Conservation (phyloP, 768 basidiomycete species). For the Boletus subcaerulescens region DNA sequence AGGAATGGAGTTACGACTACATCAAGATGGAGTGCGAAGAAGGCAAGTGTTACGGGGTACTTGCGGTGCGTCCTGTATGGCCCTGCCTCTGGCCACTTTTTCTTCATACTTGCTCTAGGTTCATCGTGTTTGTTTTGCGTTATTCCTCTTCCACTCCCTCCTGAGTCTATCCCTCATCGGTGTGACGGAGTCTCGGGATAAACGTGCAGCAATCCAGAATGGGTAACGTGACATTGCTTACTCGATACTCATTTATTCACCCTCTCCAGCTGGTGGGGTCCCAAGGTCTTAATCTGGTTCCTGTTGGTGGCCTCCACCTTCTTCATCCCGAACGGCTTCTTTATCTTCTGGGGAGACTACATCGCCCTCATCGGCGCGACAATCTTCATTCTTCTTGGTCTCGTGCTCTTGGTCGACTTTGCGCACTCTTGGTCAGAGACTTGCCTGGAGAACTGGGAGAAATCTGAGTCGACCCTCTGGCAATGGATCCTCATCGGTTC, state of each 20-base stretch:
- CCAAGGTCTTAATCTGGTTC: constrained; percentile 89
- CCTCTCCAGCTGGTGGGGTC: constrained; percentile 89
- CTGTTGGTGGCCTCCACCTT: constrained; percentile 79
- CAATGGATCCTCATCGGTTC: constrained; percentile 94
- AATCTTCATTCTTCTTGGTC: constrained; percentile 93
- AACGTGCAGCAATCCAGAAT: constrained; percentile 94
- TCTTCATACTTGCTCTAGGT: constrained; percentile 44
- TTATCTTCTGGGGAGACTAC: constrained; percentile 98
- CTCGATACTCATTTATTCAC: constrained; percentile 13
- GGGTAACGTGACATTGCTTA: constrained; percentile 52
- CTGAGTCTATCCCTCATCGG: constrained; percentile 79
- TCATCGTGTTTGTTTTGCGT: constrained; percentile 95
- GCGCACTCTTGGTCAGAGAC: constrained; percentile 98
- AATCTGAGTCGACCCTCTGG: constrained; percentile 84
- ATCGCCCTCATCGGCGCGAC: constrained; percentile 88
- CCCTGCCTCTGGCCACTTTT: neutral
- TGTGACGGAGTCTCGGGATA: constrained; percentile 86
- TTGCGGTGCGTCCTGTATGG: constrained; percentile 63
- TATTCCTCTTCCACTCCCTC: constrained; percentile 84
- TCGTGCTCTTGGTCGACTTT: constrained; percentile 97
- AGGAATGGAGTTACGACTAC: constrained; percentile 94
- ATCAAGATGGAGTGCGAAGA: constrained; percentile 96
- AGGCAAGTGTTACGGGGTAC: constrained; percentile 93
- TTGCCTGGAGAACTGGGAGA: constrained; percentile 95
- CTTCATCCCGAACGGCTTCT: constrained; percentile 95